A percentile compares a stretch with the other conserved stretches of the same genome.
These are phyloP conservation scores for Oryza glaberrima DNA, from an alignment of 176 grass and related monocot species.

Conservation along the genomic window DNA sequence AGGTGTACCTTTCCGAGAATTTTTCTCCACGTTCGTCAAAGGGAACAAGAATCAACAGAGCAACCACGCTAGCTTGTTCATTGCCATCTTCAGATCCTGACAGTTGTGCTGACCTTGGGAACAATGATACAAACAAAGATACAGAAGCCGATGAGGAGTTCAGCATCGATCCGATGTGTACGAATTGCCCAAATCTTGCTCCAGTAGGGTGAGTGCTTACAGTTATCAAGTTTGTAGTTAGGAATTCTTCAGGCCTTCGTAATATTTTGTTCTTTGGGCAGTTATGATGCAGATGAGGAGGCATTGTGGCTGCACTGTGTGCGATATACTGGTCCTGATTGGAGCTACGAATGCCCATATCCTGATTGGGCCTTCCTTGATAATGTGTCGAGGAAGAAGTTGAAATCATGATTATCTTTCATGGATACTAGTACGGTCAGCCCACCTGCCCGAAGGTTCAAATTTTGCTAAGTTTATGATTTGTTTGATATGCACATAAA, in stretches of 20 bases:
- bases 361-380: slow-evolving; percentile 75
- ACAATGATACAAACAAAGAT: slow-evolving; percentile 31
- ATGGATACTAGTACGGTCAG: neutral
- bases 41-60: slow-evolving; percentile 45
- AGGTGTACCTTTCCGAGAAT: slow-evolving; percentile 67
- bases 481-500: neutral
- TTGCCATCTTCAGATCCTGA: slow-evolving; percentile 16
- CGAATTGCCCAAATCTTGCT: slow-evolving; percentile 87
- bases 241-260: neutral
- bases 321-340: slow-evolving; percentile 83
- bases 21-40: slow-evolving; percentile 61
- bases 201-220: slow-evolving; percentile 69
- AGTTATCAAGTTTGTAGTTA: slow-evolving; percentile 13
- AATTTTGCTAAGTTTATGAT: neutral
- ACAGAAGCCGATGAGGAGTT: slow-evolving; percentile 42
- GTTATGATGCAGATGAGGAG: slow-evolving; percentile 82
- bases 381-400: slow-evolving; percentile 36
- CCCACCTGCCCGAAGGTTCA: neutral
- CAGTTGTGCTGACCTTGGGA: slow-evolving; percentile 25
- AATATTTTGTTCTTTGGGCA: slow-evolving; percentile 42
- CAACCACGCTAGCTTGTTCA: slow-evolving; percentile 17
- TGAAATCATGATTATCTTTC: slow-evolving; percentile 38
- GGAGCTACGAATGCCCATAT: slow-evolving; percentile 85
- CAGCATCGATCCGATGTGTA: slow-evolving; percentile 76
- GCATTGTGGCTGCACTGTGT: slow-evolving; percentile 85